Conservation (phyloP, 768 basidiomycete species). For the Kockovaella imperatae region DNA sequence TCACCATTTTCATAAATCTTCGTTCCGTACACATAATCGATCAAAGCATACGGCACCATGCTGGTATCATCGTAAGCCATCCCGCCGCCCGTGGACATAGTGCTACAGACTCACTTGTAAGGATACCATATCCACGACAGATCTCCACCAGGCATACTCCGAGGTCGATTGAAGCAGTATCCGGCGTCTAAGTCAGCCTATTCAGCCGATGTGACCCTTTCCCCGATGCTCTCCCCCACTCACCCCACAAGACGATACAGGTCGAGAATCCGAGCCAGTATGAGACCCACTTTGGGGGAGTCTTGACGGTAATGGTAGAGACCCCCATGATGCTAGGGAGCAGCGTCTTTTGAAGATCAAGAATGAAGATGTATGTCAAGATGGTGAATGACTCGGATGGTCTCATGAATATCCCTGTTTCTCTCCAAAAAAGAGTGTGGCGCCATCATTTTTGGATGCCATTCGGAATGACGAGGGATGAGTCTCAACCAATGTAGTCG, state of each 20-base stretch:
- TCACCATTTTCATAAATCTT: slow-evolving; percentile 57
- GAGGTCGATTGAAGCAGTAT: slow-evolving; percentile 51
- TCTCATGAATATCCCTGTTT: too few relatives aligned
- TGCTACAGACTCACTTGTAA: slow-evolving; percentile 49
- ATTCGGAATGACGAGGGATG: too few relatives aligned
- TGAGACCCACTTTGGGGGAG: slow-evolving; percentile 35
- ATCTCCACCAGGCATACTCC: slow-evolving; percentile 80
- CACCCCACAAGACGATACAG: slow-evolving; percentile 37
- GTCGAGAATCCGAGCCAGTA: slow-evolving; percentile 33
- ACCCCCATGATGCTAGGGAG: too few relatives aligned
- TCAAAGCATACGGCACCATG: slow-evolving; percentile 19
- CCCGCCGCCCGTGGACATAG: not conserved
- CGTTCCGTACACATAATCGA: slow-evolving; percentile 62
- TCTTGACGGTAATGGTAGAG: slow-evolving; percentile 3
- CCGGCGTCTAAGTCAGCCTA: slow-evolving; percentile 24
- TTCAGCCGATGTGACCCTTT: not conserved
- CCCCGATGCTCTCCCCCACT: not conserved
- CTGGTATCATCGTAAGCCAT: slow-evolving; percentile 3
- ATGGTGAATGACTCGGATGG: too few relatives aligned
- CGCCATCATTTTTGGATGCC: too few relatives aligned
- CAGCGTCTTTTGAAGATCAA: too few relatives aligned
- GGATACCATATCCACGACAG: slow-evolving; percentile 88
- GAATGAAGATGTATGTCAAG: too few relatives aligned
- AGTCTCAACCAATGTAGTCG: too few relatives aligned
- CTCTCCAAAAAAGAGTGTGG: too few relatives aligned